Conservation (phyloP, 441 rosid species). For the California macrophylla region DNA sequence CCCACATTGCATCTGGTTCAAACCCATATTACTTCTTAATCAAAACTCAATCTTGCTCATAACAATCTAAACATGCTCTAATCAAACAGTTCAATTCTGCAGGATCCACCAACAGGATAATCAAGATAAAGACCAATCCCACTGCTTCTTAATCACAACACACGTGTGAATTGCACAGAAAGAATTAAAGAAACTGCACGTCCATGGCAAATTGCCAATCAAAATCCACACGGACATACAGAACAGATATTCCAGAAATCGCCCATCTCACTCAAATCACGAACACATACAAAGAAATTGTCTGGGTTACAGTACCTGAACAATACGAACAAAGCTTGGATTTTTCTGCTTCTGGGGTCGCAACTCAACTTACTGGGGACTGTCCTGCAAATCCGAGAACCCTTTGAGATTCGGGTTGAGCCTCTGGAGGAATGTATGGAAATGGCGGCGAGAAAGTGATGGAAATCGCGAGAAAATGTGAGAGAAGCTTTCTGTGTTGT, state of each 20-base stretch:
- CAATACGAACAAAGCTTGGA: not conserved
- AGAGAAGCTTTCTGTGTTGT: no score
- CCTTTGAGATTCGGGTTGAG: not conserved
- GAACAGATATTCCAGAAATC: not conserved
- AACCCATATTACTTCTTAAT: not conserved
- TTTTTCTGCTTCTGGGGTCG: not conserved
- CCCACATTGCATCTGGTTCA: not conserved
- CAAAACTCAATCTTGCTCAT: not conserved
- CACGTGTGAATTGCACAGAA: not conserved
- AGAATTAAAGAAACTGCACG: not conserved
- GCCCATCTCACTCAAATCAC: not conserved
- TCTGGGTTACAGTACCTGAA: not conserved
- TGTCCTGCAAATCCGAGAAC: not conserved
- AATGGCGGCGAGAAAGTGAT: constrained; percentile 1
- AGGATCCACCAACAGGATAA: no score
- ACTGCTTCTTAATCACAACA: not conserved
- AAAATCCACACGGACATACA: not conserved
- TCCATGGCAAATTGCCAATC: not conserved
- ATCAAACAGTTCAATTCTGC: no score
- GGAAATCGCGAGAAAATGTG: not conserved
- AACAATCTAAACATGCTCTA: no score
- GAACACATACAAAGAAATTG: not conserved
- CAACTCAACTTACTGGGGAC: not conserved
- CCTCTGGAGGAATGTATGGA: not conserved
- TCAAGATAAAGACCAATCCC: not conserved